Conservation (phyloP, 1,284 basidiomycete species). For the Pholiota adiposa region DNA sequence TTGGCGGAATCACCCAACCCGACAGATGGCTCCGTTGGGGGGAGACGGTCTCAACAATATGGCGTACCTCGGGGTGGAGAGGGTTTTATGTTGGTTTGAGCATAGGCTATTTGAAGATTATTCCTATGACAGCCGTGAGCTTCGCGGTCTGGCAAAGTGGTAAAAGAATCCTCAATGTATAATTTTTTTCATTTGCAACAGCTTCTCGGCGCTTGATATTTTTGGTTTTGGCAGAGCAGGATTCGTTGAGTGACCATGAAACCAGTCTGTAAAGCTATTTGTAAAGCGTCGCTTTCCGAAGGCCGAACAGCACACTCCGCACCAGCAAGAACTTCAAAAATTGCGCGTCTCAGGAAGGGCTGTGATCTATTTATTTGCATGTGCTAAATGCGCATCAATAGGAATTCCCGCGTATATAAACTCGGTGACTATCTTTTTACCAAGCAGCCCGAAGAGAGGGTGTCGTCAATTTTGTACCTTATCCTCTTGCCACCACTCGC, state of each 20-base stretch:
- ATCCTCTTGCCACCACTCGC: neutral
- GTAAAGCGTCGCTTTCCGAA: neutral
- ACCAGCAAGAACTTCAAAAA: neutral
- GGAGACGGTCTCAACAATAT: conserved; percentile 79
- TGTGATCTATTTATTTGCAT: conserved; percentile 1
- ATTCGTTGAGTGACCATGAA: neutral
- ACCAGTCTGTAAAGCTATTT: neutral
- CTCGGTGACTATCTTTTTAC: conserved; percentile 8
- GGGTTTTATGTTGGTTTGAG: conserved; percentile 95
- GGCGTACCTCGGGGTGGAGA: conserved; percentile 71
- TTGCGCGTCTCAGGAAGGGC: neutral
- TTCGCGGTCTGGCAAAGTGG: conserved; percentile 79
- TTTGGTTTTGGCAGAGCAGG: neutral
- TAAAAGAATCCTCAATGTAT: conserved; percentile 63
- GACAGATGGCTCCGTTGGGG: conserved; percentile 81
- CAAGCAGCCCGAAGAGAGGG: conserved; percentile 7
- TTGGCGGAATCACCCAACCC: conserved; percentile 83
- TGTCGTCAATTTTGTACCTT: neutral
- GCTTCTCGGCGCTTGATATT: neutral
- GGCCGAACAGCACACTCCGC: neutral
- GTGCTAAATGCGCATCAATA: neutral
- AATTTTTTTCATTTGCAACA: conserved; percentile 8
- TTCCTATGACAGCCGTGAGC: conserved; percentile 93
- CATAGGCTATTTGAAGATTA: conserved; percentile 95
- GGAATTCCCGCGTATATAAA: conserved; percentile 5